A percentile compares a stretch with the other conserved stretches of the same genome.
Conservation (phyloP, 768 basidiomycete genomes). For the Leccinum obscurum region DNA sequence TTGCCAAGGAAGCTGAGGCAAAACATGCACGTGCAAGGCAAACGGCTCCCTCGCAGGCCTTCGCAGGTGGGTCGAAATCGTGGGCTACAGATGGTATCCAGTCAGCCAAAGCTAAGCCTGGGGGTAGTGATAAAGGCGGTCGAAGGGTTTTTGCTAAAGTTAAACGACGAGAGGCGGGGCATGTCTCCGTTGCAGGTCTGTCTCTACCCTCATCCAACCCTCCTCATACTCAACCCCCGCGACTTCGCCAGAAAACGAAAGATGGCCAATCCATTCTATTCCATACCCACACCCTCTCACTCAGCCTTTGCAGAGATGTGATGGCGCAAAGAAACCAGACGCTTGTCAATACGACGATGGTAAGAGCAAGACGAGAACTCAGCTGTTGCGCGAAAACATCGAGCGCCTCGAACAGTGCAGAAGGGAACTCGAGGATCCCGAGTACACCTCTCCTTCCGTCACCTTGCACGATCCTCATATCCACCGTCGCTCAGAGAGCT, state of each 20-base stretch:
- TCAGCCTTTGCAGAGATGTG: constrained; percentile 57
- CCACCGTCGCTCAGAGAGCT: constrained; percentile 43
- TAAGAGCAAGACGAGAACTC: constrained; percentile 80
- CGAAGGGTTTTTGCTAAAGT: too few relatives aligned
- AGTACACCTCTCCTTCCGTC: constrained; percentile 66
- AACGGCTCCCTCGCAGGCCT: too few relatives aligned
- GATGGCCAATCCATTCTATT: constrained; percentile 46
- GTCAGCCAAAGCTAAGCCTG: too few relatives aligned
- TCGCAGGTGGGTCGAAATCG: too few relatives aligned
- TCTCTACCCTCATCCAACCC: constrained; percentile 9
- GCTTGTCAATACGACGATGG: constrained; percentile 83
- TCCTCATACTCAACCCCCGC: constrained; percentile 14
- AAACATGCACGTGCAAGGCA: too few relatives aligned
- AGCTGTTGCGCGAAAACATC: constrained; percentile 76
- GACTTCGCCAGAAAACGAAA: constrained; percentile 57
- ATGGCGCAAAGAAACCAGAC: constrained; percentile 72
- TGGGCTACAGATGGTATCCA: too few relatives aligned
- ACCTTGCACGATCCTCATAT: constrained; percentile 69
- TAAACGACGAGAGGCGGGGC: constrained; percentile 31
- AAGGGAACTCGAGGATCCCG: constrained; percentile 73
- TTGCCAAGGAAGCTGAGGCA: too few relatives aligned
- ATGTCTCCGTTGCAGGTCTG: constrained; percentile 70
- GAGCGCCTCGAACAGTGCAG: constrained; percentile 69
- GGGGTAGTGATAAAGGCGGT: too few relatives aligned
- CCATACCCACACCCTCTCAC: constrained; percentile 12